phyloP scores from a whole-genome alignment of 1,284 basidiomycete genomes.

The Trichosporon sp. region DNA sequence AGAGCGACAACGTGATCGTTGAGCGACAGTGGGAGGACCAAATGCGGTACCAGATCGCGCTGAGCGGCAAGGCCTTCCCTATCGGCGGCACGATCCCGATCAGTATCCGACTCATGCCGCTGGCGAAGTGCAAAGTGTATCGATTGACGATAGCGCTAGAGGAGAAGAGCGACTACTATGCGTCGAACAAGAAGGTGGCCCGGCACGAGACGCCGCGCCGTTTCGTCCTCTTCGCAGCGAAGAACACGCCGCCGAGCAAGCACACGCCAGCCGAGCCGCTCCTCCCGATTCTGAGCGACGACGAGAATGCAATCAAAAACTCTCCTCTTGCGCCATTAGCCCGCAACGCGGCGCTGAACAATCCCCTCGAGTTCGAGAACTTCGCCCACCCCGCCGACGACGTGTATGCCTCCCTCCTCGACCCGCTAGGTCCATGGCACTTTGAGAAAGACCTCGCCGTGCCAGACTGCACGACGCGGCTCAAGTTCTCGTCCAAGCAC shows the following conservation, averaged over 20 bases:
- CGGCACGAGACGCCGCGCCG: slow-evolving; percentile 68
- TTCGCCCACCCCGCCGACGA: slow-evolving; percentile 45
- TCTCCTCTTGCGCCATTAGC: slow-evolving; percentile 50
- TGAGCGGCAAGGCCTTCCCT: slow-evolving; percentile 73
- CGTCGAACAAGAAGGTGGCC: slow-evolving; percentile 62
- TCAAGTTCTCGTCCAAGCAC: slow-evolving; percentile 81
- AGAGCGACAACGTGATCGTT: slow-evolving; percentile 73
- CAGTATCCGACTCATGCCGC: slow-evolving; percentile 73
- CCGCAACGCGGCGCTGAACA: slow-evolving; percentile 36
- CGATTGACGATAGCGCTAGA: slow-evolving; percentile 73
- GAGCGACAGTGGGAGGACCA: slow-evolving; percentile 90
- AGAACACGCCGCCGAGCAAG: slow-evolving; percentile 50
- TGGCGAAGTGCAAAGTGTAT: slow-evolving; percentile 78
- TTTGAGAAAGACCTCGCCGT: slow-evolving; percentile 49
- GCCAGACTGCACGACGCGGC: slow-evolving; percentile 50
- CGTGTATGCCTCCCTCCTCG: slow-evolving; percentile 49
- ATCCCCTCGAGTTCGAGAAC: slow-evolving; percentile 45
- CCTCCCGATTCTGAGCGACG: slow-evolving; percentile 53
- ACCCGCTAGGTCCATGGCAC: slow-evolving; percentile 56
- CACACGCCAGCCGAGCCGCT: slow-evolving; percentile 48
- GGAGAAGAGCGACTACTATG: slow-evolving; percentile 75
- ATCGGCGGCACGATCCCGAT: slow-evolving; percentile 80
- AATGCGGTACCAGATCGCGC: slow-evolving; percentile 67
- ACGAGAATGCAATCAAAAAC: slow-evolving; percentile 42
- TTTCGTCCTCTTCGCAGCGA: slow-evolving; percentile 64